These are phyloP conservation scores for Pholiota conissans DNA, from an alignment of 768 basidiomycete species.

Conservation along the genomic window DNA sequence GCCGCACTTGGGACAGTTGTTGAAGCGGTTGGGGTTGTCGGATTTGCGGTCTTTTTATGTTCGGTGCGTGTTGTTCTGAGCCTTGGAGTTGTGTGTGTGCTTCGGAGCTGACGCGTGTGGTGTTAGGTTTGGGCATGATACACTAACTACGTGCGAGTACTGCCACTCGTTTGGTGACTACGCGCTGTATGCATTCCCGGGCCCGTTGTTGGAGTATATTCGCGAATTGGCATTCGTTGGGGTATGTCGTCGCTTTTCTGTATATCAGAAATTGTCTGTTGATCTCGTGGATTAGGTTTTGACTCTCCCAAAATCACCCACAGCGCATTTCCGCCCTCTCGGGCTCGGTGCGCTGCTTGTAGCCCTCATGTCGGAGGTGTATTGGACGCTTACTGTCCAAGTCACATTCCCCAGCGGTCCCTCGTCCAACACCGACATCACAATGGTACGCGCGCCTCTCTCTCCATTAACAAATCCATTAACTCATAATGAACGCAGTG, in stretches of 20 bases:
- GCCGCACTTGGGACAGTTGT: conserved; percentile 46
- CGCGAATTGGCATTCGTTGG: conserved; percentile 56
- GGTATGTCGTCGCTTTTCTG: conserved; percentile 20
- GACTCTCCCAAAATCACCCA: conserved; percentile 26
- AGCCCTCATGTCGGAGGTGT: conserved; percentile 53
- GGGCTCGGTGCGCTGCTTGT: conserved; percentile 49
- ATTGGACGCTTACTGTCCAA: conserved; percentile 47
- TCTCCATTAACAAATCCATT: not conserved
- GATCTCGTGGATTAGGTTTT: conserved; percentile 11
- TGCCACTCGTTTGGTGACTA: conserved; percentile 65
- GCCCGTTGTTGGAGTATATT: conserved; percentile 58
- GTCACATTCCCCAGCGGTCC: conserved; percentile 40
- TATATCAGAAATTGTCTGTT: not conserved
- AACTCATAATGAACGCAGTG: conserved; percentile 41
- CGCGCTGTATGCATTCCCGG: conserved; percentile 55
- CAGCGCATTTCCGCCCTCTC: conserved; percentile 37
- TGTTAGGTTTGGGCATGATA: conserved; percentile 72
- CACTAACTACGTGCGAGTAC: conserved; percentile 62
- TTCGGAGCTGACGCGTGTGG: not conserved
- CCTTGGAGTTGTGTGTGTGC: not conserved
- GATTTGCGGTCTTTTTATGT: conserved; percentile 61
- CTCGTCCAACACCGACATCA: conserved; percentile 29
- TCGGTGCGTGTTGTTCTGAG: conserved; percentile 39
- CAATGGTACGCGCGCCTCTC: conserved; percentile 33
- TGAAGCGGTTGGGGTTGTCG: conserved; percentile 55